Evolutionary conservation across 768 basidiomycete genomes (phyloP).

Genomic region (Mycena crocata): DNA sequence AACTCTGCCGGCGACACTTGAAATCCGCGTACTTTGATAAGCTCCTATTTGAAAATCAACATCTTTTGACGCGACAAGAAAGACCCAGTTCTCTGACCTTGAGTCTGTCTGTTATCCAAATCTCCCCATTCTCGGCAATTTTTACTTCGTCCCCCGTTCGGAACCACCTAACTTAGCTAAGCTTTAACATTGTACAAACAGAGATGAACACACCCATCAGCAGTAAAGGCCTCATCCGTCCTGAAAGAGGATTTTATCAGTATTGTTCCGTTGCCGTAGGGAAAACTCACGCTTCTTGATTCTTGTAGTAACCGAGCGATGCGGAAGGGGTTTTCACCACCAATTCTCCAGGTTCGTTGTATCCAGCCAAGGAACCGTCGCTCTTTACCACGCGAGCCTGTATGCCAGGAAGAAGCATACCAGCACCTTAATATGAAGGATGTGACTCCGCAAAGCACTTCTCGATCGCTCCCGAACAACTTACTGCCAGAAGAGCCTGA

Average conservation of each 20-base stretch:
- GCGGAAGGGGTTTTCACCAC: constrained; percentile 56
- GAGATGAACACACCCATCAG: constrained; percentile 60
- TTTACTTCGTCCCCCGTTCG: constrained; percentile 72
- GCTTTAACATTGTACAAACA: not conserved
- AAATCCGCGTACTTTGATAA: constrained; percentile 65
- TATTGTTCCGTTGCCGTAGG: constrained; percentile 22
- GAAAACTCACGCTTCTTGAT: constrained; percentile 62
- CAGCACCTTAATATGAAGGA: too few relatives aligned
- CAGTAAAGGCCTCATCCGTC: constrained; percentile 67
- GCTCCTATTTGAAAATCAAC: constrained; percentile 54
- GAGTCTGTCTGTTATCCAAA: constrained; percentile 69
- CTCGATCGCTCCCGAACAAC: too few relatives aligned
- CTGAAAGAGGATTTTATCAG: constrained; percentile 43
- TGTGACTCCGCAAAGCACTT: too few relatives aligned
- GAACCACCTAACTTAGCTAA: constrained; percentile 61
- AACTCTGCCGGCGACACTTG: constrained; percentile 62
- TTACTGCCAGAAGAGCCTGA: too few relatives aligned
- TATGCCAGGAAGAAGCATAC: constrained; percentile 58
- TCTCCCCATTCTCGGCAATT: constrained; percentile 60
- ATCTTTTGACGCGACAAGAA: too few relatives aligned
- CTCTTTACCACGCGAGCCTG: constrained; percentile 56
- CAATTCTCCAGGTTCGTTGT: constrained; percentile 63
- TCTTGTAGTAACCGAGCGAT: constrained; percentile 58
- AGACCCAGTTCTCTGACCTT: constrained; percentile 53
- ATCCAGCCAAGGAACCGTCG: constrained; percentile 56